Conservation (phyloP, 2,329 filamentous ascomycete species). For the Sarocladium oryzae region DNA sequence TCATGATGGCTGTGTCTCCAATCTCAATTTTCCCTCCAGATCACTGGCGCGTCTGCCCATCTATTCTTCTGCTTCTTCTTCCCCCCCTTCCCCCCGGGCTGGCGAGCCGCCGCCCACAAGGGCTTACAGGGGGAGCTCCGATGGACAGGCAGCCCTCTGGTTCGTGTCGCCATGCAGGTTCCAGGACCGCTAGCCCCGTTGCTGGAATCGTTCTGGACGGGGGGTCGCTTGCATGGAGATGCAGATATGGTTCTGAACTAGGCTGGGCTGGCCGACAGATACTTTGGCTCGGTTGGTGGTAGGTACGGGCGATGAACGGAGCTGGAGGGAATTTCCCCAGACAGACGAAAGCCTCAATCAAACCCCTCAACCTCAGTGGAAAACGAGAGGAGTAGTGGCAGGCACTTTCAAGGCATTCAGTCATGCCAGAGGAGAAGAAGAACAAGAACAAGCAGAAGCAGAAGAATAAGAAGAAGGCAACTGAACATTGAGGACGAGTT, state of each 20-base stretch:
- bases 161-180: constrained; percentile 6
- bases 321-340: background rate
- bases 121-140: background rate
- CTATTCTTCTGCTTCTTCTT: background rate
- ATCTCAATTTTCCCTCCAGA: no score
- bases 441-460: no score
- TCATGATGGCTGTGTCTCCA: no score
- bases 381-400: no score
- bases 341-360: background rate
- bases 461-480: no score
- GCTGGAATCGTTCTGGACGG: constrained; percentile 7
- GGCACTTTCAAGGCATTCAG: no score
- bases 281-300: background rate
- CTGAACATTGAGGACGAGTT: no score
- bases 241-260: constrained; percentile 9
- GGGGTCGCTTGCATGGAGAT: constrained; percentile 2
- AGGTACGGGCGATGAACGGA: background rate
- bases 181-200: constrained; percentile 1
- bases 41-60: no score
- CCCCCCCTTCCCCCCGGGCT: no score
- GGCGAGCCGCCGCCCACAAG: no score
- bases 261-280: background rate
- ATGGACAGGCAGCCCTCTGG: constrained; percentile 1
- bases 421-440: no score
- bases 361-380: background rate